These are phyloP conservation scores for Pleurotus pulmonarius DNA, from an alignment of 768 basidiomycete genomes.

Conservation along the genomic window DNA sequence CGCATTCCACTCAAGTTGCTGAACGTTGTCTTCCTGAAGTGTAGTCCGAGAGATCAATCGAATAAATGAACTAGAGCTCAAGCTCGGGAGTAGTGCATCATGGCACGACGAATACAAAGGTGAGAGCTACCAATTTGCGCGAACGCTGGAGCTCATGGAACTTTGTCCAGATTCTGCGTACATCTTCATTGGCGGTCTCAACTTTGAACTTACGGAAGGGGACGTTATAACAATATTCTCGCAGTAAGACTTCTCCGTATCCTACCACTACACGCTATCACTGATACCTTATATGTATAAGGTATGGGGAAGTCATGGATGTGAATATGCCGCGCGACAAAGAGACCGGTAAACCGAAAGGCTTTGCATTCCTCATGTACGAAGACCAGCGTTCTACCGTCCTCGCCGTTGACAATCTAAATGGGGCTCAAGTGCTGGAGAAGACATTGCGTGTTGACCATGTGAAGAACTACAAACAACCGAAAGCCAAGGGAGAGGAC, in stretches of 20 bases:
- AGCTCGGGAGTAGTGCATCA: constrained; percentile 69
- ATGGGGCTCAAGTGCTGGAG: constrained; percentile 86
- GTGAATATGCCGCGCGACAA: constrained; percentile 94
- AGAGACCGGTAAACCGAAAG: constrained; percentile 83
- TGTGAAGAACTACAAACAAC: constrained; percentile 89
- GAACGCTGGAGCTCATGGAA: not conserved
- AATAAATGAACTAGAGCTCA: constrained; percentile 89
- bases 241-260: constrained; percentile 56
- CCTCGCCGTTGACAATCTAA: constrained; percentile 97
- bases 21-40: constrained; percentile 34
- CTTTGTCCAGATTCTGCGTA: constrained; percentile 76
- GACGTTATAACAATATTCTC: constrained; percentile 98
- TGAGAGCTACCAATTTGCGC: not conserved
- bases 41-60: constrained; percentile 91
- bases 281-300: constrained; percentile 24
- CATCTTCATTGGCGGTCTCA: constrained; percentile 87
- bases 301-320: constrained; percentile 96
- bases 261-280: constrained; percentile 5
- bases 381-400: constrained; percentile 96
- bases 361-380: constrained; percentile 98
- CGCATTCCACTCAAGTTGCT: constrained; percentile 10
- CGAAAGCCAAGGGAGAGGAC: constrained; percentile 68
- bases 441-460: constrained; percentile 90
- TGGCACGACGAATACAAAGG: constrained; percentile 97
- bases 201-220: constrained; percentile 90